Evolutionary conservation across 202 grass and related monocot genomes (phyloP), one percentile per base, ranked within the genome.

Genomic region (Setaria viridis): DNA sequence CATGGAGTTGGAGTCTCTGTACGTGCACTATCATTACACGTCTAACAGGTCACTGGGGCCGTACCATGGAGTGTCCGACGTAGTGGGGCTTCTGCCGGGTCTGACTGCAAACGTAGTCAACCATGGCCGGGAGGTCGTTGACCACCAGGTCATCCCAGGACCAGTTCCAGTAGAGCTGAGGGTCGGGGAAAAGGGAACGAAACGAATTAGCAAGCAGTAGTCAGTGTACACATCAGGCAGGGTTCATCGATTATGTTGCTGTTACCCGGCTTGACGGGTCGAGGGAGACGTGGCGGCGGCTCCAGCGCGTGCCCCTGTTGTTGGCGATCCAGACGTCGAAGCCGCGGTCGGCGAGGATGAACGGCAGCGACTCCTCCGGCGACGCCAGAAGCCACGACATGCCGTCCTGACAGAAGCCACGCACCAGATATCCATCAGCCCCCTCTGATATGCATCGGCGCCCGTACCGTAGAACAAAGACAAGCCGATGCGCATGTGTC

Each of bases 251-350:
- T 6, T 14, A 21, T 20, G 14, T 49, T 12, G 48, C 14, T 4
- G 20, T 9, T 85, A 95, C 95, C 85, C 74, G 34, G 47, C 60
- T 71, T 0, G 88, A 86, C 3, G 90, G n/a, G 54, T 87, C 55
- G 48, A 99, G 88, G 0, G 86, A 88, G 54, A 87, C 80, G 35
- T 96, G 96, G 57, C 93, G 85, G 8, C 76, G 78, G 91, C 96
- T 99, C 88, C 86, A 96, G 4, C 86, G 37, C 4, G 96, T 99
- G 63, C 96, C 96, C 51, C 93, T 85, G 48, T 33, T 87, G 88
- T 96, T 94, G 51, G 91, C 76, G 66, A 99, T 80, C 96, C 96
- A 99, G 3, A 96, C 96, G 79, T 99, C 93, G 75, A 99, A 99
- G 57, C 91, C 93, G 8, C 29, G 49, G 67, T 90, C 96, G 3